Base-by-base conservation (phyloP, 257 asterid species). In the Primulina huaijiensis region DNA sequence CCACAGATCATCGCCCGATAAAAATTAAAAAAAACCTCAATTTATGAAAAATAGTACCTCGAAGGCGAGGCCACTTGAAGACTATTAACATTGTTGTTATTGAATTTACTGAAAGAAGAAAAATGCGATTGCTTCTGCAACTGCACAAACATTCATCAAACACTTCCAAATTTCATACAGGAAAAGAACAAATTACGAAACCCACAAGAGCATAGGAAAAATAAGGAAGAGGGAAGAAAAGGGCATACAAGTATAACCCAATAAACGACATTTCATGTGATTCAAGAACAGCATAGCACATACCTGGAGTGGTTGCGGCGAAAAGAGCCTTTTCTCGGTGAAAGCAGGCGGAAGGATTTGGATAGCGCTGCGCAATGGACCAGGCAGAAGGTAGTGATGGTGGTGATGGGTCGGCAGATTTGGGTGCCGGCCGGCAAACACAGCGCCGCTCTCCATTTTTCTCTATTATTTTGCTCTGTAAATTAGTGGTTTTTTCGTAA, bases 401-500 rank as follows among this genome's bases (percentile, higher is more conserved):
- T 61, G 79, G 35, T 61, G n/a, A n/a, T n/a, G 79, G 30, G 77
- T 16, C 10, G 77, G 63, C 57, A 73, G 72, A 19, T 67, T 75
- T 34, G 83, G 76, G 67, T 74, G 80, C 43, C 78, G 68, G 17
- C 83, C 80, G 8, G 82, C 76, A 57, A 76, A 82, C 50, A 75
- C 77, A 38, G 81, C 86, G 82, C 83, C 84, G 86, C 78, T 77
- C 71, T 79, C 88, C 90, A 85, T 82, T 57, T 68, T 74, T 77
- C 40, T 64, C 56, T 10, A 8, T 35, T 35, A 8, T 35, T 35
- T 8, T 35, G 20, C 21, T 43, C 2, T 50, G 6, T 33, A 38
- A 43, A 3, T 43, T 43, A 12, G 55, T 38, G 4, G 50, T 38
- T 10, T 4, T 38, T 38, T 0, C 16, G 16, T 38, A 27, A 27